Evolutionary conservation across 495 filamentous ascomycete genomes (phyloP), one percentile per base, ranked within the genome.

Genomic region (Friedmanniomyces simplex): DNA sequence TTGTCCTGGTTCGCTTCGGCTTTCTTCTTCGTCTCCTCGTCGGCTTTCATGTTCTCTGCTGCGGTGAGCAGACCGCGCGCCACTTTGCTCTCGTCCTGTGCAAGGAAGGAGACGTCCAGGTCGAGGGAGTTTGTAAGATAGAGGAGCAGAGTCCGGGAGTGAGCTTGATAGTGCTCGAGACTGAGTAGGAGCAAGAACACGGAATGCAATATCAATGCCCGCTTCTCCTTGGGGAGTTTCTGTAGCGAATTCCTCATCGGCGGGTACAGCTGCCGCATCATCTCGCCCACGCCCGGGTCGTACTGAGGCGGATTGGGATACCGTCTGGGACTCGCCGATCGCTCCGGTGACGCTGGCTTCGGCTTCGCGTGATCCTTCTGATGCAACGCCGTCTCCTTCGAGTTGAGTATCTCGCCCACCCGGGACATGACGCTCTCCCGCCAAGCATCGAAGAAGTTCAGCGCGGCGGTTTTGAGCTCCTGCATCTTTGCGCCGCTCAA

Each of bases 61-160:
- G 83, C 81, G 61, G 86, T 77, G 0, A 95, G 76, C 2, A 96
- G 71, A 1, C 82, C 87, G 47, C 81, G 77, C 0, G 88, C 86
- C 13, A 95, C 61, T 26, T 70, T 67, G 21, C 59, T 58, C 47
- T 74, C 71, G 42, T 72, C 69, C 18, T 65, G 62, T 14, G 68
- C 65, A 6, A 74, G 52, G 26, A 66, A 55, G 0, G 58, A 54
- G 50, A 69, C 56, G 3, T 57, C 28, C 13, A 74, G 66, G 3
- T 61, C 48, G 5, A 74, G 61, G 21, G 64, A 69, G 30, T 59
- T 67, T 7, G 64, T 58, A n/a, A 72, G 54, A 37, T 71, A 48
- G 4, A 72, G 59, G 0, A 72, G 67, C 26, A 74, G 58, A 20
- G 70, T 66, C 6, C 71, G 60, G 14, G 71, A 74, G 56, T 74